Evolutionary conservation across 2,329 filamentous ascomycete species (phyloP), one percentile per base, ranked within the genome.

Genomic region (Exophiala sideris): DNA sequence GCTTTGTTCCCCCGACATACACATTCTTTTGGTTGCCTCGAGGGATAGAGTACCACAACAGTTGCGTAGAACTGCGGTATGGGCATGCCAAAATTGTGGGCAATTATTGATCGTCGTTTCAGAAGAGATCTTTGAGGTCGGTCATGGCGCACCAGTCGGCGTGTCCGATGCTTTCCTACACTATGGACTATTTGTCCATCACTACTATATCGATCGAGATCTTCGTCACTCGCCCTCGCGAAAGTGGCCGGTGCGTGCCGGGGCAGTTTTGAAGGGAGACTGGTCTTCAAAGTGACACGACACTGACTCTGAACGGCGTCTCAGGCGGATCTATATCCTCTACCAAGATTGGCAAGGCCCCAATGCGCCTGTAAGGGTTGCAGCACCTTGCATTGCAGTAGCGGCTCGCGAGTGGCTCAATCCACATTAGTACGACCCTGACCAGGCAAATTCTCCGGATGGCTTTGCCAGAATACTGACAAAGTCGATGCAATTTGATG

Each of bases 381-480:
- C 48, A 32, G 49, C 33, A 29, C 52, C 39, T 39, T 49, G 54
- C 54, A 56, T 57, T 52, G 39, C 50, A 42, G 54, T 41, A 16
- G 47, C 46, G 50, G 42, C 48, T 50, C 21, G 29, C 21, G 34
- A 33, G 32, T 35, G 20, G 14, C 32, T 14, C 38, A 50, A 45
- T 49, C 46, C 45, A 29, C 18, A 20, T n/a, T n/a, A 44, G 51
- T 6, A 38, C 18, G n/a, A 33, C 29, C 29, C 33, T 35, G 44
- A 24, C 20, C 29, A 45, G 21, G 34, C 29, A 53, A 53, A 52
- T 53, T 52, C 50, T 50, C 50, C 54, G 49, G 29, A 39, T n/a
- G 9, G 14, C 39, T 10, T 16, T 33, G 10, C 40, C 29, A 36
- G 16, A 9, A 5, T 18, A n/a, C 29, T 16, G 45, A 39, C 24